Evolutionary conservation across 192 early-diverging fungal species (phyloP), one percentile per base, ranked within the genome.

Genomic region (Linnemannia zychae): DNA sequence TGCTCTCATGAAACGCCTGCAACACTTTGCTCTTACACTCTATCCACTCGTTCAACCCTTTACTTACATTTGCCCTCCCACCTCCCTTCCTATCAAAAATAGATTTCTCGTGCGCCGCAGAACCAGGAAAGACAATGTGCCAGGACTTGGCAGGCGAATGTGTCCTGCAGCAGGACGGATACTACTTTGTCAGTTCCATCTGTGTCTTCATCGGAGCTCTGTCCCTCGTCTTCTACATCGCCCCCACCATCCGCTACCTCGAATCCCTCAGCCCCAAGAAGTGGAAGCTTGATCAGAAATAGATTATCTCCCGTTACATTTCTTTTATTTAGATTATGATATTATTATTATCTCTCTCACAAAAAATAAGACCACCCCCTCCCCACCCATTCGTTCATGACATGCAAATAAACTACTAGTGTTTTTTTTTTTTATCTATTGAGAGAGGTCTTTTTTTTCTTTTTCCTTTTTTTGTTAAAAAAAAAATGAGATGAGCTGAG

Each of bases 81-180:
- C n/a, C n/a, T n/a, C n/a, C 68, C 68, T n/a, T 47, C 16, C 53
- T 71, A 22, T 7, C 44, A 28, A 20, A 4, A 47, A 49, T 82
- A 80, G 75, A 84, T 4, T 90, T 94, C 49, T 81, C 91, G 20
- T 97, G 97, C 80, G 74, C 88, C 2, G 87, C 90, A 46, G 95
- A 97, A 24, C 88, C 90, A 7, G 88, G 91, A 17, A 94, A 93
- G 71, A 52, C 82, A 9, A 72, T 88, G 13, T 99, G 98, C 82
- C 82, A 76, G 24, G 83, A 80, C 24, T 69, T 93, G 6, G 93
- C 92, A 60, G 97, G 97, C 18, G 71, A 74, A 3, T 99, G 98
- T 88, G 67, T 88, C 9, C 84, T 93, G 44, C 71, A 84, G 37
- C 93, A 89, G 75, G 98, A 99, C 82, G 98, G 98, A 2, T 99